Evolutionary conservation across 768 basidiomycete species (phyloP).

Genomic region (Cyclocybe aegerita): DNA sequence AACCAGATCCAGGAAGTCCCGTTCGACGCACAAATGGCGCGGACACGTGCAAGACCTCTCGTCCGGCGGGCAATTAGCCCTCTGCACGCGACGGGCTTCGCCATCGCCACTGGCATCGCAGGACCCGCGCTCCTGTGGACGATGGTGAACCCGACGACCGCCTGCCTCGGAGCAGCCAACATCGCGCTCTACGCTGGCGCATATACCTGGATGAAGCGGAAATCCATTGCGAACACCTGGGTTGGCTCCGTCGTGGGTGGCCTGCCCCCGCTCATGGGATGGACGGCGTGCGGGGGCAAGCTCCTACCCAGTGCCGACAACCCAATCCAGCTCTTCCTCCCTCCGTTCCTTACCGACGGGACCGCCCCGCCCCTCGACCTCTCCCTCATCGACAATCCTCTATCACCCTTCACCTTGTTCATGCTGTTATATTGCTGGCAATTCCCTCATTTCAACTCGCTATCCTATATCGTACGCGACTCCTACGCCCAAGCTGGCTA

Average conservation of each 20-base stretch:
- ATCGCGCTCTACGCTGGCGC: constrained; percentile 87
- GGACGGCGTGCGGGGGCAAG: constrained; percentile 90
- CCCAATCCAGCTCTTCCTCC: constrained; percentile 60
- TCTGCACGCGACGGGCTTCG: constrained; percentile 82
- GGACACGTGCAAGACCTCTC: constrained; percentile 86
- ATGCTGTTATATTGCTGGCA: constrained; percentile 94
- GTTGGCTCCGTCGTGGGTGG: constrained; percentile 91
- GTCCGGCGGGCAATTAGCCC: constrained; percentile 84
- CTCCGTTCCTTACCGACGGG: constrained; percentile 48
- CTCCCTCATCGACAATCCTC: constrained; percentile 72
- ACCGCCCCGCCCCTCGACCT: constrained; percentile 36
- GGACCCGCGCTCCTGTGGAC: constrained; percentile 79
- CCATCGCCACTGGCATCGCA: constrained; percentile 67
- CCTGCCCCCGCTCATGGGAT: constrained; percentile 95
- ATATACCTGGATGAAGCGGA: constrained; percentile 93
- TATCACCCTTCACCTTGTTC: constrained; percentile 79
- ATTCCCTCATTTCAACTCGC: constrained; percentile 95
- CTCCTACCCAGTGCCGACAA: constrained; percentile 65
- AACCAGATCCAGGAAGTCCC: constrained; percentile 96
- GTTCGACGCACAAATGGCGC: constrained; percentile 94
- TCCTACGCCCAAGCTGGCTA: constrained; percentile 95
- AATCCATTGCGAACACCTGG: constrained; percentile 86
- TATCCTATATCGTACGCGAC: constrained; percentile 84
- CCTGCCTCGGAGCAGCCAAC: constrained; percentile 78
- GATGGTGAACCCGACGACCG: constrained; percentile 86